Evolutionary conservation across 1,284 basidiomycete species (phyloP).

Genomic region (Phlebopus sp.): DNA sequence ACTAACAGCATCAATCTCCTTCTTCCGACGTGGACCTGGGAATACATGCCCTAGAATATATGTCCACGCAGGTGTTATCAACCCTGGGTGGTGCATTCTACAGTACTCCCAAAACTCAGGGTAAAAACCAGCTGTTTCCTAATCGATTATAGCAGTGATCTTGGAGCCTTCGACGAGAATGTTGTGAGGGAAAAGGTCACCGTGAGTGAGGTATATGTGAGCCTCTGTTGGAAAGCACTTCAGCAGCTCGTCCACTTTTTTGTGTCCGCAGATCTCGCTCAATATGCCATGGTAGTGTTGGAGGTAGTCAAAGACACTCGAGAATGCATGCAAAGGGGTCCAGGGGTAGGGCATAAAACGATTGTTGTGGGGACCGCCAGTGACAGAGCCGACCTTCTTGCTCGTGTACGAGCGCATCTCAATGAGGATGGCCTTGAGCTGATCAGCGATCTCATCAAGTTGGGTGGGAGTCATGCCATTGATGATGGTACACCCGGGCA

Average conservation of each 20-base stretch:
- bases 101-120: slow-evolving; percentile 27
- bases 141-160: slow-evolving; percentile 25
- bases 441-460: slow-evolving; percentile 4
- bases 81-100: not conserved
- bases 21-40: slow-evolving; percentile 1
- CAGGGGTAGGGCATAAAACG: slow-evolving; percentile 5
- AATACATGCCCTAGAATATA: not conserved
- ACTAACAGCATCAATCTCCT: slow-evolving; percentile 3
- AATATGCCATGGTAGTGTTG: not conserved
- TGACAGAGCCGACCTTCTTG: slow-evolving; percentile 5
- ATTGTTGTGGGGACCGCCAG: slow-evolving; percentile 7
- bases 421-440: not conserved
- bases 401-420: slow-evolving; percentile 5
- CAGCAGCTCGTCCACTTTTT: not conserved
- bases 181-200: slow-evolving; percentile 21
- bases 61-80: not conserved
- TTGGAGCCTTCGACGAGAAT: slow-evolving; percentile 19
- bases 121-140: slow-evolving; percentile 25
- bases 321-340: not conserved
- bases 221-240: slow-evolving; percentile 1
- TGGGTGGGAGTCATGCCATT: not conserved
- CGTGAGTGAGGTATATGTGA: slow-evolving; percentile 16
- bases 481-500: slow-evolving; percentile 1
- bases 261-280: not conserved
- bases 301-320: not conserved